These are phyloP conservation scores for Datisca glomerata DNA, from an alignment of 306 rosid genomes.

Conservation along the genomic window DNA sequence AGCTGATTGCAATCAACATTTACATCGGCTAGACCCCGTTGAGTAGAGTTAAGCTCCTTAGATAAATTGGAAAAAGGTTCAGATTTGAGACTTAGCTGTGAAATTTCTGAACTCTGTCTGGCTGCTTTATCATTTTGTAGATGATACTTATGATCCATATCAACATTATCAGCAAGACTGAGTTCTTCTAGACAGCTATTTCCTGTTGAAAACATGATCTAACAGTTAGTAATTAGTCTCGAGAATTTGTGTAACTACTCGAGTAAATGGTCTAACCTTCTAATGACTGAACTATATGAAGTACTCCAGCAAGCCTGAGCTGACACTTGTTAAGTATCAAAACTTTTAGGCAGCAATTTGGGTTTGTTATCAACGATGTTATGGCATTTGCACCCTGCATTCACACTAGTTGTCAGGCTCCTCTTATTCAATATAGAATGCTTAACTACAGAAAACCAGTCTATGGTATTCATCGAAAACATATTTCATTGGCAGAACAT, in stretches of 20 bases:
- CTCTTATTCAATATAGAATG: too few relatives aligned
- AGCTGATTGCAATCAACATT: constrained; percentile 28
- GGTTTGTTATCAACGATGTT: constrained; percentile 47
- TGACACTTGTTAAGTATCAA: constrained; percentile 68
- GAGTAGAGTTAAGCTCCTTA: constrained; percentile 27
- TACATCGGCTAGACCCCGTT: constrained; percentile 18
- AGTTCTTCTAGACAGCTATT: constrained; percentile 61
- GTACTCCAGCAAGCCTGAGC: constrained; percentile 63
- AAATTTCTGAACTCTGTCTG: constrained; percentile 18
- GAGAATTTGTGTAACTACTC: neutral
- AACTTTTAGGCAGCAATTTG: constrained; percentile 58
- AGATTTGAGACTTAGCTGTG: constrained; percentile 21
- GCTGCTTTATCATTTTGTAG: constrained; percentile 20
- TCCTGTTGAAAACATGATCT: constrained; percentile 25
- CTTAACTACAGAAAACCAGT: too few relatives aligned
- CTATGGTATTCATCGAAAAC: too few relatives aligned
- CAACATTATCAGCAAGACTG: constrained; percentile 49
- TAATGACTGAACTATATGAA: constrained; percentile 53
- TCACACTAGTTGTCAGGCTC: too few relatives aligned
- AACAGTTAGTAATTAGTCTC: neutral
- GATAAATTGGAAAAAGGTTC: constrained; percentile 11
- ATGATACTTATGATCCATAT: constrained; percentile 19
- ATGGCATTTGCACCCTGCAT: constrained; percentile 53
- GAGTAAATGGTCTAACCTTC: constrained; percentile 32
- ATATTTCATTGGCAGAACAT: too few relatives aligned